Evolutionary conservation across 2,329 filamentous ascomycete species (phyloP), one percentile per base, ranked within the genome.

Genomic region (Hymenoscyphus salicellus): DNA sequence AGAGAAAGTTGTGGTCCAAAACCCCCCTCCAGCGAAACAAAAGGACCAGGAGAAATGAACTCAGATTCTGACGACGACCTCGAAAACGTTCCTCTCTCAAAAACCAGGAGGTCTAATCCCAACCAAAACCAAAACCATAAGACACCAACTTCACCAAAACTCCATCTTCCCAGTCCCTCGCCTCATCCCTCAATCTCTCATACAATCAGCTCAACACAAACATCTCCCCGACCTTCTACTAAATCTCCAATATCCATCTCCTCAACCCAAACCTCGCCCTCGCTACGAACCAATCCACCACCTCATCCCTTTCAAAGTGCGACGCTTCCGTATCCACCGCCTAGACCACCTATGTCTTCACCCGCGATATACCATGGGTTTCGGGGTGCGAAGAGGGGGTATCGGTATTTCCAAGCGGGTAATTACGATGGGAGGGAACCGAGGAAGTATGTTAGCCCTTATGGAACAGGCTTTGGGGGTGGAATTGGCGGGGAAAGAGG

Each of bases 401-500:
- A 56, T 33, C 17, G 16, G 55, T 56, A 56, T 56, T 56, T 56
- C 8, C 28, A 30, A 20, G 28, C 20, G 5, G 55, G n/a, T 28
- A 17, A 17, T 38, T 4, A 30, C n/a, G n/a, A 36, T 8, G 52
- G 23, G 11, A 55, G 23, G 20, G 52, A 14, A 1, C 1, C 6
- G 46, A 52, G 26, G 55, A 28, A 33, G 26, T 56, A 56, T 33
- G 55, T 33, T 30, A 56, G 55, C 33, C 55, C 55, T 28, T 56
- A 56, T 32, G 28, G 16, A 28, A n/a, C 7, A 0, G 28, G 55
- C 2, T 14, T 17, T 17, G 11, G 52, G 23, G 30, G 52, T 1
- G 55, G 26, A 14, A 10, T n/a, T n/a, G n/a, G n/a, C 0, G 26
- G 14, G 17, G 23, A 3, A 7, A 32, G 52, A 28, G 33, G 17